phyloP scores from a whole-genome alignment of 805 yeast species.

The Torulaspora quercuum region DNA sequence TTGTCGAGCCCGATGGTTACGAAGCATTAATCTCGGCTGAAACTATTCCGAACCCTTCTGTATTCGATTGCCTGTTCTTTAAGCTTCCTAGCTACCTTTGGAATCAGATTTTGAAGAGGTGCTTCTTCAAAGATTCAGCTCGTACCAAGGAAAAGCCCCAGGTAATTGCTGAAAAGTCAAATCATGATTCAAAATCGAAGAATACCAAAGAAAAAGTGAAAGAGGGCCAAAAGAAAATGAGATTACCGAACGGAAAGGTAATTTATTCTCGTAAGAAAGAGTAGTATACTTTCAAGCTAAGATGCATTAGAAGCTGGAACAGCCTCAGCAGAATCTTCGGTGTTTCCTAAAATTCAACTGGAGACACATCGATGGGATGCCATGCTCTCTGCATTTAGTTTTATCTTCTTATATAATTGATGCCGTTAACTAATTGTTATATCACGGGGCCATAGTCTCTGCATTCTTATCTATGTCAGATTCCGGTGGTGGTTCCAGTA shows the following conservation, averaged over 20 bases:
- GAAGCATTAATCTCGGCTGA: conserved; percentile 44
- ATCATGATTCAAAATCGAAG: conserved; percentile 11
- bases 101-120: conserved; percentile 45
- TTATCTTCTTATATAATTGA: too few relatives aligned
- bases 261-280: conserved; percentile 41
- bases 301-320: too few relatives aligned
- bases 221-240: conserved; percentile 46
- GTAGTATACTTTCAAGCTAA: too few relatives aligned
- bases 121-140: conserved; percentile 14
- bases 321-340: too few relatives aligned
- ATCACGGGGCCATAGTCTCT: too few relatives aligned
- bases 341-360: too few relatives aligned
- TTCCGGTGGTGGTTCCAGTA: conserved; percentile 32
- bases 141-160: conserved; percentile 8
- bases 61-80: conserved; percentile 47
- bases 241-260: conserved; percentile 61
- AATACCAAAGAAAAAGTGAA: conserved; percentile 18
- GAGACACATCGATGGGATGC: too few relatives aligned
- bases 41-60: conserved; percentile 47
- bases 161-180: conserved; percentile 9
- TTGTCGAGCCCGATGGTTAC: conserved; percentile 45
- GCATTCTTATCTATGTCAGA: conserved; percentile 1
- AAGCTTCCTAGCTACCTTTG: conserved; percentile 44
- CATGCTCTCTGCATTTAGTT: too few relatives aligned
- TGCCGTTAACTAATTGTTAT: too few relatives aligned